These are phyloP conservation scores for Mollisia scopiformis DNA, from an alignment of 2,329 filamentous ascomycete species.

Conservation along the genomic window DNA sequence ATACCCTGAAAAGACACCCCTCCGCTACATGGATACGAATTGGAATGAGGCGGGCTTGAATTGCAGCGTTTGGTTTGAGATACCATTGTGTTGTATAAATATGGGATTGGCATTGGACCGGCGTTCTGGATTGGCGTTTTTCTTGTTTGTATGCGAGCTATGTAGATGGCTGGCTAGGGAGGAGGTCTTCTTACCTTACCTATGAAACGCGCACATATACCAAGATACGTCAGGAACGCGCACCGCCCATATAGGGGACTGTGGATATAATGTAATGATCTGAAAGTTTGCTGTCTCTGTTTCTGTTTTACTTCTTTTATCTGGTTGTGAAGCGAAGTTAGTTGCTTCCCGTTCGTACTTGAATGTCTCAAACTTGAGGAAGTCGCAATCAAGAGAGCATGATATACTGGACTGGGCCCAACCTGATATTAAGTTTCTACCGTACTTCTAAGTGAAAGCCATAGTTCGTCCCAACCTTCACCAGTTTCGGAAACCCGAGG, in stretches of 20 bases:
- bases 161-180: background rate
- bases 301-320: background rate
- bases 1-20: slow-evolving; percentile 16
- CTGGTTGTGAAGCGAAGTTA: background rate
- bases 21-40: background rate
- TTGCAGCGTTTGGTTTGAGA: background rate
- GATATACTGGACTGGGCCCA: no score
- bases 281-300: background rate
- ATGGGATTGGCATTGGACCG: background rate
- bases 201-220: background rate
- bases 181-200: background rate
- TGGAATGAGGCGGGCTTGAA: background rate
- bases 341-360: background rate
- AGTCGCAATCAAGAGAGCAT: no score
- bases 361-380: no score
- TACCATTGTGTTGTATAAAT: background rate
- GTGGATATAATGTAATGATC: slow-evolving; percentile 3
- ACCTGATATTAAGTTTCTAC: no score
- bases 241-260: background rate
- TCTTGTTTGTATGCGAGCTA: background rate
- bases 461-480: no score
- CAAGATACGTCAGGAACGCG: background rate
- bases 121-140: background rate
- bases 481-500: no score
- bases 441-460: no score